A percentile compares a stretch with the other conserved stretches of the same genome.
These are phyloP conservation scores for Dissophora globulifera DNA, from an alignment of 192 early-diverging fungal species.

Conservation along the genomic window DNA sequence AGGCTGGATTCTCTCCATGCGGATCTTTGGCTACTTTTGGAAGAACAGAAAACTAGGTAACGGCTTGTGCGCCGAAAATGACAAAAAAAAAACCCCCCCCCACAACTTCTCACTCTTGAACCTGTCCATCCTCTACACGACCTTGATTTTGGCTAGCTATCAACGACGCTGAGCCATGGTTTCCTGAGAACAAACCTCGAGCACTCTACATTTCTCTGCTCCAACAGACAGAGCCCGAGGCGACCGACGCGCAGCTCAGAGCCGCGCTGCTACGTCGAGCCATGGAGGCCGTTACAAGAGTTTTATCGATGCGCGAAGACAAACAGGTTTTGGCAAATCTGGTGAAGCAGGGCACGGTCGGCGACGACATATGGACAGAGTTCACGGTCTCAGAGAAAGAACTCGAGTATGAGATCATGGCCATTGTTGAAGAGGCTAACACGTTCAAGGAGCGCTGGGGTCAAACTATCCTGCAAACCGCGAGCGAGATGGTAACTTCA, in stretches of 20 bases:
- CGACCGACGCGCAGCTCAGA: slow-evolving; percentile 70
- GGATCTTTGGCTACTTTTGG: slow-evolving; percentile 51
- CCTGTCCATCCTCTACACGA: no score
- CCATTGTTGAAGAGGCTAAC: slow-evolving; percentile 85
- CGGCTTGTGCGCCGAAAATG: no score
- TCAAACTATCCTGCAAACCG: slow-evolving; percentile 83
- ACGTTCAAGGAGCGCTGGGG: slow-evolving; percentile 84
- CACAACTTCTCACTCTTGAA: no score
- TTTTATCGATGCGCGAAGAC: slow-evolving; percentile 80
- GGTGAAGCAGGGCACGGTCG: slow-evolving; percentile 82
- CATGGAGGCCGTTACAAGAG: slow-evolving; percentile 77
- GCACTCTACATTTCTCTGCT: slow-evolving; percentile 74
- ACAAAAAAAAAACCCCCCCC: no score
- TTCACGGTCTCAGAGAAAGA: slow-evolving; percentile 83
- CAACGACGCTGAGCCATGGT: slow-evolving; percentile 73
- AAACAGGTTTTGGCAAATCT: slow-evolving; percentile 79
- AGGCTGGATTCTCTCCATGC: slow-evolving; percentile 49
- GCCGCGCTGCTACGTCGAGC: slow-evolving; percentile 85
- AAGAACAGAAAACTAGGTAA: slow-evolving; percentile 39
- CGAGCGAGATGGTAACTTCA: slow-evolving; percentile 77
- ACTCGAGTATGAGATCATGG: slow-evolving; percentile 80
- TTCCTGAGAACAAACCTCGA: slow-evolving; percentile 67
- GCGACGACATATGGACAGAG: slow-evolving; percentile 83
- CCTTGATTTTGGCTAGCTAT: no score
- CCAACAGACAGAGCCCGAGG: slow-evolving; percentile 63